Evolutionary conservation across 768 basidiomycete genomes (phyloP).

Genomic region (Lactarius deliciosus): DNA sequence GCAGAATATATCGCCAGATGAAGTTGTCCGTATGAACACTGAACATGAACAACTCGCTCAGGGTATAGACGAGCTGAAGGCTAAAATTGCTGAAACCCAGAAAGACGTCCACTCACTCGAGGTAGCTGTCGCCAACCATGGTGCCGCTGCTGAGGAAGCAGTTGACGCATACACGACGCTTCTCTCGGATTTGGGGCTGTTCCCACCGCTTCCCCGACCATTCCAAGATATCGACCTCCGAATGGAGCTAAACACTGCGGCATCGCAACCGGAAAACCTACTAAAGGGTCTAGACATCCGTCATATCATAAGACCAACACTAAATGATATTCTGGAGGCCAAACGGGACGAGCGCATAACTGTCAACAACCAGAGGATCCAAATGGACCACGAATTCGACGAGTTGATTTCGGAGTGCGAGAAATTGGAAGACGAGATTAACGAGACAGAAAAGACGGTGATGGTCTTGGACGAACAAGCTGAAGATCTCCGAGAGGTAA

Average conservation of each 20-base stretch:
- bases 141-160: slow-evolving; percentile 78
- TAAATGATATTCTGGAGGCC: slow-evolving; percentile 68
- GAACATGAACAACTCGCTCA: slow-evolving; percentile 79
- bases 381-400: slow-evolving; percentile 82
- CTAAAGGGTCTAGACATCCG: slow-evolving; percentile 69
- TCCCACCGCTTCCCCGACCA: slow-evolving; percentile 70
- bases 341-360: slow-evolving; percentile 67
- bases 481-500: slow-evolving; percentile 77
- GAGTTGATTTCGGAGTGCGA: slow-evolving; percentile 74
- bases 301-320: slow-evolving; percentile 71
- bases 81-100: slow-evolving; percentile 72
- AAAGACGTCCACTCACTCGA: slow-evolving; percentile 76
- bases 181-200: slow-evolving; percentile 71
- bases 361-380: slow-evolving; percentile 75
- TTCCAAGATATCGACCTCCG: slow-evolving; percentile 73
- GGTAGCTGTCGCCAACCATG: slow-evolving; percentile 76
- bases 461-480: slow-evolving; percentile 69
- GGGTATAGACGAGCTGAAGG: slow-evolving; percentile 72
- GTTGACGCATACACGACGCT: slow-evolving; percentile 76
- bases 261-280: slow-evolving; percentile 66
- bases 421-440: slow-evolving; percentile 75
- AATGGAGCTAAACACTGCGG: slow-evolving; percentile 78
- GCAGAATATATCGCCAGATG: slow-evolving; percentile 90
- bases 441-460: slow-evolving; percentile 72
- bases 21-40: slow-evolving; percentile 87